A percentile compares a stretch with the other conserved stretches of the same genome.
These are phyloP conservation scores for Salix viminalis DNA, from an alignment of 345 rosid species.

Conservation along the genomic window DNA sequence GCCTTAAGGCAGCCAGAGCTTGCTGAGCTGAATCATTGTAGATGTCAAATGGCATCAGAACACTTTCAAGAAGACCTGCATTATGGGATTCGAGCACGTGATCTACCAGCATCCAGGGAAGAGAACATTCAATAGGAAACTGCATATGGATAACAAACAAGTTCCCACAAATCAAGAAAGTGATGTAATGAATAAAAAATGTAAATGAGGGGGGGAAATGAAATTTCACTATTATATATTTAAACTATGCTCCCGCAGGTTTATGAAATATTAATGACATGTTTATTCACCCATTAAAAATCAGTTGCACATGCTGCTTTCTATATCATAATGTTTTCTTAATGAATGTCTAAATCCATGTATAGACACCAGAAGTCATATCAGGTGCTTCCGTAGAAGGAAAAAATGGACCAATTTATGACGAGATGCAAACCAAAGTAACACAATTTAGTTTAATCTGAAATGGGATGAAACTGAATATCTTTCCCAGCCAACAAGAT, in stretches of 20 bases:
- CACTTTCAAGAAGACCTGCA: constrained; percentile 88
- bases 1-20: constrained; percentile 77
- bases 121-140: constrained; percentile 98
- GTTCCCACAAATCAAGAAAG: constrained; percentile 5
- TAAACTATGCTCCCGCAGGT: constrained; percentile 1
- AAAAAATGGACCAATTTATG: neutral
- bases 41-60: constrained; percentile 86
- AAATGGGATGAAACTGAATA: neutral
- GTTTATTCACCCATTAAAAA: neutral
- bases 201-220: neutral
- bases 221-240: neutral
- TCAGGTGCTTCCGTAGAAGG: neutral
- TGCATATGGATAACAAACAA: constrained; percentile 22
- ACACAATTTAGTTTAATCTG: neutral
- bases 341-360: neutral
- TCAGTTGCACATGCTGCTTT: neutral
- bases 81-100: constrained; percentile 75
- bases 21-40: constrained; percentile 99
- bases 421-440: neutral
- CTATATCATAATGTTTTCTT: neutral
- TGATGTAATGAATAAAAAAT: neutral
- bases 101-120: constrained; percentile 98
- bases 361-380: neutral
- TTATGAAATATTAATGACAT: neutral
- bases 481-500: neutral